Base-by-base conservation (phyloP, 768 basidiomycete species). In the Podaxis carcinomalis region DNA sequence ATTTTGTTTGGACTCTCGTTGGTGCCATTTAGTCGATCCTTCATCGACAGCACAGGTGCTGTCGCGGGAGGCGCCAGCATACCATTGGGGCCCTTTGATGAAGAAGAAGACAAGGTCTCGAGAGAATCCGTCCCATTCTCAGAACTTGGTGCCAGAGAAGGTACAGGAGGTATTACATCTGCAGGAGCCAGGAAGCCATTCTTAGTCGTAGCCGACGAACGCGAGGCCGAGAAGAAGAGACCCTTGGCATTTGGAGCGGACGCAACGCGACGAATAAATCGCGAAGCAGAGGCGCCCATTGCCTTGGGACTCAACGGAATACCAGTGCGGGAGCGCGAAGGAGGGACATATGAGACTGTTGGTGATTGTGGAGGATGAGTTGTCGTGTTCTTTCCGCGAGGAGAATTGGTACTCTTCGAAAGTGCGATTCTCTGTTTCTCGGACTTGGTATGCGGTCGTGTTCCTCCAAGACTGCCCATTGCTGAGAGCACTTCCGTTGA, bases 191-290 rank as follows among this genome's bases (percentile, higher is more conserved):
- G 78, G 46, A 93, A 75, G 13, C 91, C 90, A 67, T 92, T 92
- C 77, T 84, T 89, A 28, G 87, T 88, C 1, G 84, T 84, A 32
- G 82, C 78, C 3, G 81, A 68, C 19, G 83, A 82, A 25, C 86
- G 82, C 46, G 85, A 79, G 58, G 82, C 75, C 49, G 85, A 75
- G 40, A 80, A 78, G 72, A 98, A 94, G 32, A 99, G 80, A 28
- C 89, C 90, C 72, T 98, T 98, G 36, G 95, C 90, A 70, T 98
- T 99, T 2, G 96, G 96, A 2, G 97, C 95, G 7, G 94, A 97
- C 3, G 95, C 94, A 51, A 98, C 96, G 52, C 96, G 88, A 56
- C 96, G 89, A 32, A 98, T 87, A 76, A 98, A 95, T 37, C 95
- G 88, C 51, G 91, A 84, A 7, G 93, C 90, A 0, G 87, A 85